Base-by-base conservation (phyloP, 176 grass and related monocot species). In the Cenchrus fungigraminus region DNA sequence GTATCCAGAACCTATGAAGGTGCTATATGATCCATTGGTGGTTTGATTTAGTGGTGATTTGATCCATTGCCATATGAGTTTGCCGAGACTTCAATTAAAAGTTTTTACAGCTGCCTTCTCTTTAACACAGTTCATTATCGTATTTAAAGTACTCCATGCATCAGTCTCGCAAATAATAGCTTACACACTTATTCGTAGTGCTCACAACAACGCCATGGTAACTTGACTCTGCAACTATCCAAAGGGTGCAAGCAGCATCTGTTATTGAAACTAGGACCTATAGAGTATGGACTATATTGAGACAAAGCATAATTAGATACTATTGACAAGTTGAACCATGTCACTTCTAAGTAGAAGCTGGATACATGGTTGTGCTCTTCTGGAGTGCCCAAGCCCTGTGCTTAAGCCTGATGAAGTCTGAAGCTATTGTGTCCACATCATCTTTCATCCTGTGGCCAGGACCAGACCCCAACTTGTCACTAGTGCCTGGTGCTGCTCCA, bases 341-440 rank as follows among this genome's bases (percentile, higher is more conserved):
- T 0, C 50, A 57, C 63, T 68, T 76, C 88, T 83, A 94, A 64
- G 79, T 31, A 52, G 71, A 53, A 68, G 71, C 51, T n/a, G 82
- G 68, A 74, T 90, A 90, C 90, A 92, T 92, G 61, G 85, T 90
- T 56, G 82, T 71, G 82, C 92, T 91, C 85, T 92, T 97, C 81
- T 97, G 87, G 56, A 90, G 91, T 63, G 82, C 90, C 84, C 88
- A 88, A 67, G 25, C 67, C 53, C 22, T 62, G 83, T 94, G 74
- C 31, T 59, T 91, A 59, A 9, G 79, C 85, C 77, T 90, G 85
- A 97, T 97, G 87, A 89, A 97, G 4, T 97, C 87, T 15, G 71
- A 45, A 32, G 87, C 94, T 71, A 87, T 68, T 56, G 25, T 17
- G 84, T 97, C 83, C 22, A 97, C 85, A 82, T 97, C 85, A 15